phyloP scores from a whole-genome alignment of 225 moss, liverwort and hornwort species.

The Sphagnum tenellum region DNA sequence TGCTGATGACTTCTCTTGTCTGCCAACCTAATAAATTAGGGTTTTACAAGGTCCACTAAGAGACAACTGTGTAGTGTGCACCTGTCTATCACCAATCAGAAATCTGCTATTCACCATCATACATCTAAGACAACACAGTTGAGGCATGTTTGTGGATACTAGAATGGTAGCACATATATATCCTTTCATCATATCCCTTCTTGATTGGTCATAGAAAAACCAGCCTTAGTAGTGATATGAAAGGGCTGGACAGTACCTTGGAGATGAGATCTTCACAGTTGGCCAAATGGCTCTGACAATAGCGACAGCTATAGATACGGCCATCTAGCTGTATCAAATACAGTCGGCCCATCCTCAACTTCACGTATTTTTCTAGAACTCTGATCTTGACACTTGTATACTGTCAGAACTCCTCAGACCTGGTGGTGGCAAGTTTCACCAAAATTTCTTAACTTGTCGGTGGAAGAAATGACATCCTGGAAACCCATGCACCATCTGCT shows the following conservation, averaged over 20 bases:
- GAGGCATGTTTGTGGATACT: no score
- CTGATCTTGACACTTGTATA: not conserved
- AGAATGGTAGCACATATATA: no score
- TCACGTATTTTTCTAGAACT: not conserved
- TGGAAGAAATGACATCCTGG: not conserved
- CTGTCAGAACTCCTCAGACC: no score
- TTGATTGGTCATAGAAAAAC: not conserved
- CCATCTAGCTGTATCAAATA: constrained; percentile 86
- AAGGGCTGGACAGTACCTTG: constrained; percentile 32
- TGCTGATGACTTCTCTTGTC: no score
- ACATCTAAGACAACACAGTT: not conserved
- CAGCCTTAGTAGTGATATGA: not conserved
- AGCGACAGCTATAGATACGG: constrained; percentile 71
- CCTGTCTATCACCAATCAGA: not conserved
- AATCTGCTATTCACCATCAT: not conserved
- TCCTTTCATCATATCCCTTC: no score
- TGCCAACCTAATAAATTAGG: no score
- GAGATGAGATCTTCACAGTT: constrained; percentile 72
- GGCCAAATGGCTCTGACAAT: constrained; percentile 74
- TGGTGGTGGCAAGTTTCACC: not conserved
- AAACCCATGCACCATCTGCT: not conserved
- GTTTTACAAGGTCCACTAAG: no score
- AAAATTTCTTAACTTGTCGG: not conserved
- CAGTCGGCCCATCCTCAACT: constrained; percentile 54
- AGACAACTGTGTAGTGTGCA: not conserved